Evolutionary conservation across 176 grass and related monocot species (phyloP).

Genomic region (Aegilops umbellulata): DNA sequence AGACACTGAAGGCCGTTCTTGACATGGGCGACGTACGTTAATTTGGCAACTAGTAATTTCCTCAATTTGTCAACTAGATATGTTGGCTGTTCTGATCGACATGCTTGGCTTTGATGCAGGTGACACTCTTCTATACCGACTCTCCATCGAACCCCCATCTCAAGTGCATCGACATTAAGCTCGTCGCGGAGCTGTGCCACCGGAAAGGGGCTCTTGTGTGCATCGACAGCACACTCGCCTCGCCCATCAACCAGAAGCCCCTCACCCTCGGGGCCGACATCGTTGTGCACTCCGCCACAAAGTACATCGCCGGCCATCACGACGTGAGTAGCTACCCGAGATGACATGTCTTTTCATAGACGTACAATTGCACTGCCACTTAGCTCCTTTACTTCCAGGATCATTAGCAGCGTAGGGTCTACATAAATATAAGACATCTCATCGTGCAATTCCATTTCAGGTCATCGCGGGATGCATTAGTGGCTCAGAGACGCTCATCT

Average conservation of each 20-base stretch:
- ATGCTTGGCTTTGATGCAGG: background rate
- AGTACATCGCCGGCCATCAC: too few species aligned
- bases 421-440: background rate
- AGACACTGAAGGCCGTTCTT: too few species aligned
- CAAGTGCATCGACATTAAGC: constrained; percentile 31
- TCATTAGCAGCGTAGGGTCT: too few species aligned
- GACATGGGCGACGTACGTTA: too few species aligned
- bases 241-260: background rate
- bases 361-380: too few species aligned
- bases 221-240: constrained; percentile 60
- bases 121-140: constrained; percentile 54
- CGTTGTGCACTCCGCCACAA: too few species aligned
- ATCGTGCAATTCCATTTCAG: constrained; percentile 16
- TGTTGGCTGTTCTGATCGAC: too few species aligned
- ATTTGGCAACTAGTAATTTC: too few species aligned
- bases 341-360: too few species aligned
- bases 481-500: constrained; percentile 52
- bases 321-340: too few species aligned
- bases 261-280: too few species aligned
- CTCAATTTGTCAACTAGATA: too few species aligned
- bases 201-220: constrained; percentile 51
- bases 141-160: constrained; percentile 50
- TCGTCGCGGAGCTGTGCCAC: constrained; percentile 28
- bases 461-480: constrained; percentile 80
- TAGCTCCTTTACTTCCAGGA: background rate